Percentiles rank a stretch among this genome's conserved stretches.
phyloP scores from a whole-genome alignment of 768 basidiomycete species.

The Collybia sp. region DNA sequence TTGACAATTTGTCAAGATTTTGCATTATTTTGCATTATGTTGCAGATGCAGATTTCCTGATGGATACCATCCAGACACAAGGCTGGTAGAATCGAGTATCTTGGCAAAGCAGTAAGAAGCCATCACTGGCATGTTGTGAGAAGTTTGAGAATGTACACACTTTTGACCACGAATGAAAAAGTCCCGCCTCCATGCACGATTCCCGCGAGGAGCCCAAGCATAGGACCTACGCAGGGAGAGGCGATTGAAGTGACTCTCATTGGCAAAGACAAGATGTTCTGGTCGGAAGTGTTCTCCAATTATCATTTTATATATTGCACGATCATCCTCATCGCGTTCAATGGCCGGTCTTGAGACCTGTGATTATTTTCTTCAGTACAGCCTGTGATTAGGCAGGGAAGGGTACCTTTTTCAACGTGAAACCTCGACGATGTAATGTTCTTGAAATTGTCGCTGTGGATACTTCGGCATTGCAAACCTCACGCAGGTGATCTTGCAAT shows the following conservation, averaged over 20 bases:
- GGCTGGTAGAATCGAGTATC: conserved; percentile 25
- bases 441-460: conserved; percentile 11
- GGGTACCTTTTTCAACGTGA: conserved; percentile 8
- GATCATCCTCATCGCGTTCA: conserved; percentile 12
- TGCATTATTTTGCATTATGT: no score
- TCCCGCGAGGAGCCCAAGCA: conserved; percentile 21
- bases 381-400: neutral
- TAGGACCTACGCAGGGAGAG: conserved; percentile 13
- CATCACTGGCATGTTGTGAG: no score
- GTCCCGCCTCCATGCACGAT: conserved; percentile 10
- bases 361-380: no score
- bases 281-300: conserved; percentile 12
- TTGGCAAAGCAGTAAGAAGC: conserved; percentile 5
- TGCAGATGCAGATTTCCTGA: no score
- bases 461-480: conserved; percentile 6
- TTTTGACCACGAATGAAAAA: conserved; percentile 21
- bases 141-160: conserved; percentile 12
- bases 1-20: no score
- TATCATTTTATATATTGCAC: conserved; percentile 9
- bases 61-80: conserved; percentile 20
- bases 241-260: conserved; percentile 23
- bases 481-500: conserved; percentile 10
- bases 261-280: conserved; percentile 19
- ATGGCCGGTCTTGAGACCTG: conserved; percentile 11
- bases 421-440: conserved; percentile 10